A percentile compares a stretch with the other conserved stretches of the same genome.
These are phyloP conservation scores for Aleurites moluccanus DNA, from an alignment of 441 rosid genomes.

Conservation along the genomic window DNA sequence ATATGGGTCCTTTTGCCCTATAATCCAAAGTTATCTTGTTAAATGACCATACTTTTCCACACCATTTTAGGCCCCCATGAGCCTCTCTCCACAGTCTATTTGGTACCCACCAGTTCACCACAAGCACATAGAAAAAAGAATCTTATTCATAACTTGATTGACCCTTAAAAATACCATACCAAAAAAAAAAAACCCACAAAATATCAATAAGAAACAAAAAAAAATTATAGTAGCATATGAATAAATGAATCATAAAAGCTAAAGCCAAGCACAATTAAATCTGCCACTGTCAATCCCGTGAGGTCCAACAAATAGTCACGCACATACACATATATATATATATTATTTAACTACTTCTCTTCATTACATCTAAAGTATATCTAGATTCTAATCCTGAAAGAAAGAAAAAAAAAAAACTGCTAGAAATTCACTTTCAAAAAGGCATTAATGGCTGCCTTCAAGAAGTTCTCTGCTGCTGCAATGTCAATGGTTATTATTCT, in stretches of 20 bases:
- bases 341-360: too few relatives aligned
- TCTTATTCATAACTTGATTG: slow-evolving; percentile 13
- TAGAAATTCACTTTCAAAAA: neutral
- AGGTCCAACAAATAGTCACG: slow-evolving; percentile 13
- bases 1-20: slow-evolving; percentile 24
- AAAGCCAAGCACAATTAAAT: slow-evolving; percentile 16
- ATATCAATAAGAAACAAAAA: neutral
- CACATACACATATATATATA: neutral
- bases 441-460: slow-evolving; percentile 35
- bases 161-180: slow-evolving; percentile 3
- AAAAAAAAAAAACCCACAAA: slow-evolving; percentile 15
- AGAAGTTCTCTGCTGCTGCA: slow-evolving; percentile 25
- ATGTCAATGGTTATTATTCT: slow-evolving; percentile 32
- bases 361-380: too few relatives aligned
- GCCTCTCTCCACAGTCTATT: slow-evolving; percentile 15
- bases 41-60: slow-evolving; percentile 23
- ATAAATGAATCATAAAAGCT: neutral
- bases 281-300: slow-evolving; percentile 36
- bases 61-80: too few relatives aligned
- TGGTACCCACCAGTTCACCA: slow-evolving; percentile 25
- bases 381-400: too few relatives aligned
- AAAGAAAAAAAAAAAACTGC: too few relatives aligned
- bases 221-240: neutral
- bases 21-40: slow-evolving; percentile 38
- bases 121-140: slow-evolving; percentile 24